Evolutionary conservation across 1,139 yeast genomes (phyloP).

Genomic region (Debaryomyces fabryi): DNA sequence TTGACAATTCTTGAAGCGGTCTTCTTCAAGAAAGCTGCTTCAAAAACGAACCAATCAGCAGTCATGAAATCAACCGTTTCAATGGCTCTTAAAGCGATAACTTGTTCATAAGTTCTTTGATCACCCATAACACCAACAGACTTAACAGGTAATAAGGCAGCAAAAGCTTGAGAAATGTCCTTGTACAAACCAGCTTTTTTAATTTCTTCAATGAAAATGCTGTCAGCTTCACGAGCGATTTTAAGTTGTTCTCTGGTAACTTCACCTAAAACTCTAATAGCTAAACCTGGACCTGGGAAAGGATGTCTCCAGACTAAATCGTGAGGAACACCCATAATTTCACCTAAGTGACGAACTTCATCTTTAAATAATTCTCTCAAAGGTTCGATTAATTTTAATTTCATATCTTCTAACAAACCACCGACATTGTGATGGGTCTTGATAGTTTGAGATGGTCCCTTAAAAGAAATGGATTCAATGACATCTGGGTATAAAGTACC

Average conservation of each 20-base stretch:
- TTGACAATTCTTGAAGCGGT: conserved; percentile 97
- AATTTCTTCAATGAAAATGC: conserved; percentile 94
- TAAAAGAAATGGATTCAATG: conserved; percentile 96
- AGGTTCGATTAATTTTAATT: conserved; percentile 96
- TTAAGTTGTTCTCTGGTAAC: conserved; percentile 90
- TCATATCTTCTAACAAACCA: conserved; percentile 96
- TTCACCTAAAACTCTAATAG: conserved; percentile 96
- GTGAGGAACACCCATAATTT: conserved; percentile 91
- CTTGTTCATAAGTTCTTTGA: conserved; percentile 98
- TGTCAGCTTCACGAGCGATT: conserved; percentile 97
- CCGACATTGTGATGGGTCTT: conserved; percentile 99
- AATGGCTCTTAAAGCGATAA: conserved; percentile 96
- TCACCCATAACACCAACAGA: conserved; percentile 99
- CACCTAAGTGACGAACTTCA: conserved; percentile 96
- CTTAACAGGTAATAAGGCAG: conserved; percentile 94
- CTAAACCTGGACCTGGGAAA: conserved; percentile 99
- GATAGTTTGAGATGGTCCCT: conserved; percentile 99
- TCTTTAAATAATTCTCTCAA: conserved; percentile 97
- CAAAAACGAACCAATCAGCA: conserved; percentile 98
- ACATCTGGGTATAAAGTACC: conserved; percentile 99
- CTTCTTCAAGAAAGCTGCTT: conserved; percentile 85
- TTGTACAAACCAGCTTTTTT: conserved; percentile 89
- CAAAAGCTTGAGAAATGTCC: conserved; percentile 96
- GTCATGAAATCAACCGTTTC: conserved; percentile 99
- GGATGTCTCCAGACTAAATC: conserved; percentile 99